Evolutionary conservation across 2,329 filamentous ascomycete genomes (phyloP), one percentile per base, ranked within the genome.

Genomic region (Hypoxylon sp.): DNA sequence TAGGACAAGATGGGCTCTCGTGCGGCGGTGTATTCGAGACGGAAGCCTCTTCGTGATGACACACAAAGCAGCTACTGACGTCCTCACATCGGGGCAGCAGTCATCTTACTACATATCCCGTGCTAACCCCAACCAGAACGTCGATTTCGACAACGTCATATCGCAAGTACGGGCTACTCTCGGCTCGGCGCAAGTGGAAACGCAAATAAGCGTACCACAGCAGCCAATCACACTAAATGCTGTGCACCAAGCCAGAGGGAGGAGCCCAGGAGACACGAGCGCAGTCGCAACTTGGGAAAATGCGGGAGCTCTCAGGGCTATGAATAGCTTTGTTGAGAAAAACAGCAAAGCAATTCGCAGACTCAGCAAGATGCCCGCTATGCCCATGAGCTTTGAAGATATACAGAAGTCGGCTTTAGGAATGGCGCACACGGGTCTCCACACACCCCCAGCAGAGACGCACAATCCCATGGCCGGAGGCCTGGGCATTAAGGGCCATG

Each of bases 11-110:
- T 88, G 86, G 85, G 80, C 83, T 17, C 80, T 86, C 2, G 78
- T 87, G 5, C 79, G 82, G 0, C 79, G 82, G 32, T 82, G 81
- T 45, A 79, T 87, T 13, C 77, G 78, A 3, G 84, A 87, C 51
- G 84, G 85, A 0, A 85, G 81, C 0, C 82, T 87, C 65, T 87
- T 87, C 69, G 75, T 86, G 1, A 77, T 87, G 17, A 77, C 84
- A 0, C 79, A 80, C 46, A 77, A 76, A 6, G 75, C 79, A 17
- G 64, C 63, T 34, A 63, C 65, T 0, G 63, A 71, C 3, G 72
- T 77, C 28, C 72, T 82, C 7, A 75, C 74, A 5, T 61, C 72
- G 14, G 70, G 72, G 19, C 72, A 67, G 14, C 59, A 73, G 5
- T 74, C 74, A 7, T 63, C 72, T 4, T 73, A 75, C 30, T 75